Base-by-base conservation (phyloP, 257 asterid genomes). In the Dorcoceras hygrometricum region DNA sequence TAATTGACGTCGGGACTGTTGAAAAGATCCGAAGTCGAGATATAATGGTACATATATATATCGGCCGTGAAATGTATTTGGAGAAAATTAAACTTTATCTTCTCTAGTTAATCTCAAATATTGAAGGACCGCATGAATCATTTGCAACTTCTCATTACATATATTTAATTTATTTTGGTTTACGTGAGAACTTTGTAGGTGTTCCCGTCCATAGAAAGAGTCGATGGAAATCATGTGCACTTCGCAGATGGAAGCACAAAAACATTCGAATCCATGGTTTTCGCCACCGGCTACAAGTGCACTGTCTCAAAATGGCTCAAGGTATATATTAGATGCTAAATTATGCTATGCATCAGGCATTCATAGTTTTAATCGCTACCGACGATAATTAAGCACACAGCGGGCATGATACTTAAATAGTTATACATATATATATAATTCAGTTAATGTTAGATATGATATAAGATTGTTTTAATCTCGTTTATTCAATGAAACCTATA, bases 221-320 rank as follows among this genome's bases (percentile, higher is more conserved):
- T 89, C 39, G 58, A 26, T 9, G 83, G 75, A 4, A n/a, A 48
- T 0, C 0, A 9, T 1, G 71, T 86, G 1, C 63, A 64, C 10
- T 88, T 88, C 67, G 18, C 2, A 2, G 68, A 84, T 48, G 84
- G 83, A 1, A 46, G 29, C 1, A 57, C 8, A 0, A 61, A 55
- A 12, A 23, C 60, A 0, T 80, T 74, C 56, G 85, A 84, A 56
- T 80, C 82, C 24, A 73, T 86, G 20, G 18, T 88, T 48, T 81
- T 88, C 54, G 89, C 91, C 36, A 84, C 91, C 1, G 91, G 94
- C 23, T 88, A 75, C 50, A 77, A 24, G 29, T 85, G 83, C 77
- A 76, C 80, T 0, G 90, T 84, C 34, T 34, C 34, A 3, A 73
- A 61, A 62, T 85, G 87, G 95, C 80, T 85, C 8, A 63, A 77